These are phyloP conservation scores for Schizophyllum commune DNA, from an alignment of 1,284 basidiomycete species.

Conservation along the genomic window DNA sequence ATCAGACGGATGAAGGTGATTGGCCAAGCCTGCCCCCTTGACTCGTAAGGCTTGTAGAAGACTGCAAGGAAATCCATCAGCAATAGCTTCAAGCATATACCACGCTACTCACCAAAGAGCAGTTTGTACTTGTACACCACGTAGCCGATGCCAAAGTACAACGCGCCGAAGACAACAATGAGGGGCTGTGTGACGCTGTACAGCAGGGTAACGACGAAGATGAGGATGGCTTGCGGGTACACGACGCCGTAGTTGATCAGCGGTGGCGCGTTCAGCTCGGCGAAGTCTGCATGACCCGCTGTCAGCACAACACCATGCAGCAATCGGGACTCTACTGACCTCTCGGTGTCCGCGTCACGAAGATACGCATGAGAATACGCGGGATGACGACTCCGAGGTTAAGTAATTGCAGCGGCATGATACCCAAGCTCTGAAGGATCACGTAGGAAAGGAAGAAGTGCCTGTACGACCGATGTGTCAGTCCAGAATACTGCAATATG, in stretches of 20 bases:
- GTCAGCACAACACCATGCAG: background rate
- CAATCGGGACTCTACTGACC: conserved; percentile 39
- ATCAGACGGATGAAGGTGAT: conserved; percentile 83
- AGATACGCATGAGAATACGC: conserved; percentile 60
- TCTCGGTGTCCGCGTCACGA: conserved; percentile 79
- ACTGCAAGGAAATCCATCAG: conserved; percentile 36
- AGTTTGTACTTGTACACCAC: conserved; percentile 98
- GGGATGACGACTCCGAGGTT: conserved; percentile 84
- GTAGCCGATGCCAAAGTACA: conserved; percentile 92
- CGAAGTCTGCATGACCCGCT: conserved; percentile 57
- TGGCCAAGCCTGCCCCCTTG: conserved; percentile 91
- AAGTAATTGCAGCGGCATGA: conserved; percentile 92
- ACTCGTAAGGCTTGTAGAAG: conserved; percentile 92
- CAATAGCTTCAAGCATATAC: background rate
- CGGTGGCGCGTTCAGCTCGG: conserved; percentile 94
- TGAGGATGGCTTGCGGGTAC: conserved; percentile 91
- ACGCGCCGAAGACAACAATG: conserved; percentile 88
- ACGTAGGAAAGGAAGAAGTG: conserved; percentile 97
- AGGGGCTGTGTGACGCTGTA: conserved; percentile 95
- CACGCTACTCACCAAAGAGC: conserved; percentile 67
- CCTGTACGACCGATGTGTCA: conserved; percentile 27
- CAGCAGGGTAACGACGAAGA: conserved; percentile 91
- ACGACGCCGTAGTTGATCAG: conserved; percentile 93
- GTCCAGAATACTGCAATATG: conserved; percentile 12
- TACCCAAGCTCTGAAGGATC: conserved; percentile 85